Percentiles rank a stretch among this genome's conserved stretches.
These are phyloP conservation scores for Gonapodya sp. DNA, from an alignment of 192 early-diverging fungal genomes.

Conservation along the genomic window DNA sequence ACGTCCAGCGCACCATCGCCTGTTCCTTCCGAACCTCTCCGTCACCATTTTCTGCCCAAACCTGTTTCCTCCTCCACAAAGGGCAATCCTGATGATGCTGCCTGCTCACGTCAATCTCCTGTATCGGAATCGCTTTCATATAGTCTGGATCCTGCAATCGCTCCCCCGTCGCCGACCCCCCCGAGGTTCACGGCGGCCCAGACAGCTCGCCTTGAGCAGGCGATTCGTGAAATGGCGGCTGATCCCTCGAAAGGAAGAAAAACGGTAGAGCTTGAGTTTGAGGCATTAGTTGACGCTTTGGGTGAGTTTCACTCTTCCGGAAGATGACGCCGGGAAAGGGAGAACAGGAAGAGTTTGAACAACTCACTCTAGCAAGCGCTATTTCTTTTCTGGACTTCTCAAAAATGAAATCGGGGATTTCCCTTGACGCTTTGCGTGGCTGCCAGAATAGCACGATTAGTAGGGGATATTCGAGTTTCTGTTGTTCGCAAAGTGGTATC, in stretches of 20 bases:
- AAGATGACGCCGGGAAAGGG: background rate
- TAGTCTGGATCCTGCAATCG: background rate
- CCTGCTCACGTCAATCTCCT: no score
- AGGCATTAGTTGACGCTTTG: background rate
- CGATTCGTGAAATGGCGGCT: background rate
- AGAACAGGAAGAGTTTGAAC: no score
- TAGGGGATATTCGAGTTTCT: no score
- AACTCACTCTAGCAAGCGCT: no score
- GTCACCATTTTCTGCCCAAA: background rate
- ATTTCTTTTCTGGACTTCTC: background rate
- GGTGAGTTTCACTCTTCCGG: background rate
- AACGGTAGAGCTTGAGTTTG: background rate
- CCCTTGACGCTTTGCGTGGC: no score
- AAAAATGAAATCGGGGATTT: no score
- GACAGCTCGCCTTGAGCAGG: background rate
- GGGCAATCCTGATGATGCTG: background rate
- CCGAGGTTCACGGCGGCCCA: background rate
- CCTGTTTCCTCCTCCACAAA: no score
- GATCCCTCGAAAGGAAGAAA: background rate
- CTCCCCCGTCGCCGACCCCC: background rate
- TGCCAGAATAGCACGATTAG: no score
- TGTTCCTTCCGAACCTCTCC: background rate
- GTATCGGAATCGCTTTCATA: background rate
- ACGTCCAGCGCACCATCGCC: background rate
- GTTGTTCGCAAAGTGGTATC: no score